Base-by-base conservation (phyloP, 495 filamentous ascomycete species). In the Tuber aestivum region DNA sequence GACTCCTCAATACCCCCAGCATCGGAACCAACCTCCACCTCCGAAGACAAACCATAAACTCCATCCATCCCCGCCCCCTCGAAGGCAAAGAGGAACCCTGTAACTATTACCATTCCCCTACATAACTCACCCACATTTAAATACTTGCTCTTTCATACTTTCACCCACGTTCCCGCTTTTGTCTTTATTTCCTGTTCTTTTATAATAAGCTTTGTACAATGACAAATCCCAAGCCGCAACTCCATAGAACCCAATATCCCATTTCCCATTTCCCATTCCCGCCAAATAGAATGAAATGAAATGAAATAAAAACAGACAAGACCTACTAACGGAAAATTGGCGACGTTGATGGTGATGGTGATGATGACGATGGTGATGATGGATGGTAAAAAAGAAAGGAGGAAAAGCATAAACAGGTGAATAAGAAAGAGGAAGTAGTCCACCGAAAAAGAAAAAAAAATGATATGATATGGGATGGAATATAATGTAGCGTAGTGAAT, bases 211-310 rank as follows among this genome's bases (percentile, higher is more conserved):
- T 56, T 56, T 61, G 50, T 79, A 75, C 42, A 79, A 61, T 75
- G 69, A 50, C 50, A 68, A 71, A 75, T 44, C 76, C 77, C 50
- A 61, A 61, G 9, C 50, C 50, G n/a, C 68, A 80, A 80, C 78
- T 76, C 78, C 77, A 69, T 79, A 73, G 75, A 80, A 80, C 78
- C 78, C 74, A 10, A 61, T 23, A 61, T 23, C 20, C 45, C 45
- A 48, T 61, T 32, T 42, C 41, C 48, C 48, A 2, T 50, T 50
- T 61, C 10, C 50, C 50, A 61, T 14, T 61, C 50, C 41, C 70
- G 71, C 42, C 74, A 69, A 73, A 77, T 41, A 77, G 48, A 73
- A 78, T 23, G 21, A 44, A 70, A 76, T 23, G 56, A 71, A 71
- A 61, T 21, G 70, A 65, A 76, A 76, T 32, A 76, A 68, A 48